Base-by-base conservation (phyloP, 148 eudicot species). In the Tetragonia tetragonoides region DNA sequence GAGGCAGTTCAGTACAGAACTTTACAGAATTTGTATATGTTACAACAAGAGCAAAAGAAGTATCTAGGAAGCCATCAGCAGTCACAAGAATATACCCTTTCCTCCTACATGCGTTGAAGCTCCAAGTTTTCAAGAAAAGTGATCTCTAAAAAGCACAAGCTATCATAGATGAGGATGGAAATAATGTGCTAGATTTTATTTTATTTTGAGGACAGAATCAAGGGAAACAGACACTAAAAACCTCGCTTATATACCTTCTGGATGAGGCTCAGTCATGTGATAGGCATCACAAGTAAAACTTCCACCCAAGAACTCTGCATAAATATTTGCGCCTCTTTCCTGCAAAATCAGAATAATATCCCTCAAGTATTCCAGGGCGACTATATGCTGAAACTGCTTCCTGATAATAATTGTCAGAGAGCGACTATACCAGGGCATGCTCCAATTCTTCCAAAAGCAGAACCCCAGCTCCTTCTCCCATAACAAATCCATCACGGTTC, bases 391-490 rank as follows among this genome's bases (percentile, higher is more conserved):
- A 62, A 21, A 80, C 72, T 59, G 67, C 24, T 60, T 24, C 65
- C n/a, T 37, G 5, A 42, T n/a, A 71, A 15, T 24, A 57, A 28
- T 62, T 20, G 61, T 20, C 38, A 64, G 24, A 74, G 66, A 47
- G 39, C 37, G 28, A 71, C 20, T 18, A 68, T 86, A 92, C 97
- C 98, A 86, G 85, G 44, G 98, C 99, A 87, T 95, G 97, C 64
- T 92, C 99, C 77, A 95, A 80, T 84, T 95, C 99, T 88, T 95
- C 99, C 77, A 95, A 70, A 66, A 95, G 93, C 83, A 95, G 77
- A 77, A 91, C 99, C 65, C 99, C 99, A 81, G 99, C 90, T 66
- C 99, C 99, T 87, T 95, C 99, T 83, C 99, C 97, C 97, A 95
- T 91, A 15, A 95, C 99, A 87, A 95, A 95, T 68, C 99, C 98